Conservation (phyloP, 164 flowering plant genomes). For the Dillenia suffruticosa region DNA sequence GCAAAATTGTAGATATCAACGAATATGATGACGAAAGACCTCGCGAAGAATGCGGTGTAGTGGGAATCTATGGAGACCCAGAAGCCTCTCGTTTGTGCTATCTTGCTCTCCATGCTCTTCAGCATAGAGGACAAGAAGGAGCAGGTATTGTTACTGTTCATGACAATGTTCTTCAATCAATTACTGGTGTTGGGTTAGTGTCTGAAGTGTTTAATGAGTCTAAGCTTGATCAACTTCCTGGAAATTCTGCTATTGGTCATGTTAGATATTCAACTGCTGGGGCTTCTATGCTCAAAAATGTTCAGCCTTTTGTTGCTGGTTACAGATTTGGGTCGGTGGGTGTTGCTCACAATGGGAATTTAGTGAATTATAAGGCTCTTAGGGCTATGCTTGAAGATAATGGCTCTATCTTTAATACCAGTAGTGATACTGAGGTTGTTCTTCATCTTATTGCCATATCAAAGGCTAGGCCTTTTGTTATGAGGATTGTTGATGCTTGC, state of each 20-base stretch:
- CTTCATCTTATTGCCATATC: constrained; percentile 86
- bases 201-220: constrained; percentile 77
- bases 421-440: constrained; percentile 87
- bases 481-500: constrained; percentile 82
- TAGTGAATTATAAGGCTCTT: constrained; percentile 66
- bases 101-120: constrained; percentile 85
- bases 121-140: constrained; percentile 95
- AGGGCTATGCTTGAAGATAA: constrained; percentile 64
- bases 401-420: constrained; percentile 87
- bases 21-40: constrained; percentile 53
- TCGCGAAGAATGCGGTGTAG: constrained; percentile 93
- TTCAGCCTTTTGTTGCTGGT: constrained; percentile 92
- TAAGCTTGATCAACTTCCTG: constrained; percentile 66
- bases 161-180: constrained; percentile 47
- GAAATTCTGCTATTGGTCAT: constrained; percentile 77
- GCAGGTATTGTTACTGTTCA: constrained; percentile 81
- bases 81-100: constrained; percentile 87
- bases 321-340: constrained; percentile 84
- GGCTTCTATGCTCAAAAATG: constrained; percentile 82
- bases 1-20: background rate
- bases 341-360: constrained; percentile 91
- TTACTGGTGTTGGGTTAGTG: constrained; percentile 86
- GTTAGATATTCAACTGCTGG: constrained; percentile 96
- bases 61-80: constrained; percentile 89
- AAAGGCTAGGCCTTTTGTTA: constrained; percentile 61